Conservation (phyloP, 441 rosid genomes). For the Lagerstroemia fauriei region DNA sequence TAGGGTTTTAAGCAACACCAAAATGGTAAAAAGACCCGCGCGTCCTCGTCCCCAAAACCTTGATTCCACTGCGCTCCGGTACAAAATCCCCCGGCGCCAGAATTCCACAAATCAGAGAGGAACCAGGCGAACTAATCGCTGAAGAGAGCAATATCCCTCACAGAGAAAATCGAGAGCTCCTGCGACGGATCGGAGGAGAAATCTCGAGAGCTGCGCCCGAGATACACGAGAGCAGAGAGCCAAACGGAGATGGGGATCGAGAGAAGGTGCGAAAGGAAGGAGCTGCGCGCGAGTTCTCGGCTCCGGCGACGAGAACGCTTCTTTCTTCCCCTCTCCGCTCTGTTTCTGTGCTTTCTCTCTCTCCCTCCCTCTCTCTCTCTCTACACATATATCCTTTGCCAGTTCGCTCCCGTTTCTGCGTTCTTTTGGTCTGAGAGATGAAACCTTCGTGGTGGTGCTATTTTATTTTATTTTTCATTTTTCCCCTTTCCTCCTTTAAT, state of each 20-base stretch:
- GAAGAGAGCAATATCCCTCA: conserved; percentile 22
- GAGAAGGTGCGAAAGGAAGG: conserved; percentile 5
- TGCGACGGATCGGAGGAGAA: conserved; percentile 48
- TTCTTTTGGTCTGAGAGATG: conserved; percentile 41
- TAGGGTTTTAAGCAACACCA: conserved; percentile 42
- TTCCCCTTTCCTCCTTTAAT: neutral
- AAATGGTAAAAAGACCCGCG: neutral
- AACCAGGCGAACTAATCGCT: conserved; percentile 4
- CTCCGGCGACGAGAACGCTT: conserved; percentile 20
- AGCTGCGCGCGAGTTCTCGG: neutral
- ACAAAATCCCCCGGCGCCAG: conserved; percentile 40
- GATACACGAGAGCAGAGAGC: conserved; percentile 20
- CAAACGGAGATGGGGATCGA: conserved; percentile 24
- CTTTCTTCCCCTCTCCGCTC: neutral
- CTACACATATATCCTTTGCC: neutral
- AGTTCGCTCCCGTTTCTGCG: conserved; percentile 29
- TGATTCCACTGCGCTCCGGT: neutral
- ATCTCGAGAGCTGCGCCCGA: conserved; percentile 35
- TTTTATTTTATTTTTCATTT: neutral
- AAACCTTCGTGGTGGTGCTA: conserved; percentile 41
- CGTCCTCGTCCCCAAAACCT: conserved; percentile 12
- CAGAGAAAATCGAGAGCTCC: conserved; percentile 31
- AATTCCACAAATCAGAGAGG: conserved; percentile 26
- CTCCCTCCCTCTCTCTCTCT: neutral
- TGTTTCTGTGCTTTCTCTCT: neutral